These are phyloP conservation scores for Leishmania amazonensis DNA, from an alignment of 208 protist genomes.

Conservation along the genomic window DNA sequence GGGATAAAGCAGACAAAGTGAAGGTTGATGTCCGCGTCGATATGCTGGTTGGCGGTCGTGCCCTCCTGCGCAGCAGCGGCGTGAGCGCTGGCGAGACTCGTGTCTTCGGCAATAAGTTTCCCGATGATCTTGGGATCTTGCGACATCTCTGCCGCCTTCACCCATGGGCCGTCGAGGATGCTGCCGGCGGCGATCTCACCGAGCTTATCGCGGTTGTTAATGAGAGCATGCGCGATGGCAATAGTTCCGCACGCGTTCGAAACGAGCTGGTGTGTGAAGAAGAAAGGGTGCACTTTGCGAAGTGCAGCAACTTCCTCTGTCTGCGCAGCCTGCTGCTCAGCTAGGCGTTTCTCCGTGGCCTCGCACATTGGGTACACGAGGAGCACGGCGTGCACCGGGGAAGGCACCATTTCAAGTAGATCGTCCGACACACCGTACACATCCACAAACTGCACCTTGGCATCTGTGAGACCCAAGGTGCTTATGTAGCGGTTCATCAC, in stretches of 20 bases:
- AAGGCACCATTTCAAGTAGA: constrained; percentile 91
- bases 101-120: constrained; percentile 42
- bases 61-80: constrained; percentile 58
- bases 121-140: constrained; percentile 27
- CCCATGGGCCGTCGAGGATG: constrained; percentile 28
- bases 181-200: constrained; percentile 45
- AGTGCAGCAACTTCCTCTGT: constrained; percentile 45
- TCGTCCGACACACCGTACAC: constrained; percentile 93
- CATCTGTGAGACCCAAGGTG: constrained; percentile 50
- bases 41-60: constrained; percentile 56
- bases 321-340: constrained; percentile 28
- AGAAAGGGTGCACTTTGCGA: constrained; percentile 53
- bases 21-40: constrained; percentile 83
- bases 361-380: constrained; percentile 92
- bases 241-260: constrained; percentile 96
- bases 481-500: constrained; percentile 88
- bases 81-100: constrained; percentile 61
- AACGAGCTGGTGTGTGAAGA: constrained; percentile 93
- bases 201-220: constrained; percentile 87
- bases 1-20: constrained; percentile 95
- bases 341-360: constrained; percentile 33
- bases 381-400: constrained; percentile 87
- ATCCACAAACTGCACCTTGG: constrained; percentile 84
- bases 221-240: constrained; percentile 90
- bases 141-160: neutral